Evolutionary conservation across 176 grass and related monocot species (phyloP).

Genomic region (Bothriochloa decipiens): DNA sequence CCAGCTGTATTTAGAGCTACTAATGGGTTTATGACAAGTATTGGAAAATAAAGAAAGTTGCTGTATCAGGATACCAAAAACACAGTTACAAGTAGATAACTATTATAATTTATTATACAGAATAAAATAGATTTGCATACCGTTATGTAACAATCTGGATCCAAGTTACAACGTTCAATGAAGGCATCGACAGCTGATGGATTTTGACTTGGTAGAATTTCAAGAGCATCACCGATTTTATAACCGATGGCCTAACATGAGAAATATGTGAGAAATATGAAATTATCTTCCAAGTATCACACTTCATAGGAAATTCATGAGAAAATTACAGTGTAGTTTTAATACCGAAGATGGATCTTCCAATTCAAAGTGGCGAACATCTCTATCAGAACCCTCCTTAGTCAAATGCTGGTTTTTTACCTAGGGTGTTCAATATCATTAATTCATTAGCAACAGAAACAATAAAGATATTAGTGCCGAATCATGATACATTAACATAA

Average conservation of each 20-base stretch:
- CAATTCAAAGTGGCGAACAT: slow-evolving; percentile 86
- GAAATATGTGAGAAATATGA: not conserved
- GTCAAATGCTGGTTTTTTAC: slow-evolving; percentile 61
- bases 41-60: slow-evolving; percentile 11
- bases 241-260: slow-evolving; percentile 68
- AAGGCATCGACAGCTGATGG: slow-evolving; percentile 73
- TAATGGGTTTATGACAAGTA: not conserved
- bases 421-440: slow-evolving; percentile 22
- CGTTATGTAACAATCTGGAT: slow-evolving; percentile 83
- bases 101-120: slow-evolving; percentile 10
- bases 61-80: not conserved
- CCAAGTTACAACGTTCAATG: slow-evolving; percentile 82
- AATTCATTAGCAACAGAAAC: slow-evolving; percentile 14
- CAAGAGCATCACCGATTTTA: slow-evolving; percentile 74
- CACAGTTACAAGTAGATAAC: slow-evolving; percentile 7
- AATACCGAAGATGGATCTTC: slow-evolving; percentile 72
- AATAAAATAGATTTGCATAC: slow-evolving; percentile 56
- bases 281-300: slow-evolving; percentile 12
- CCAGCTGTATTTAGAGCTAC: slow-evolving; percentile 22
- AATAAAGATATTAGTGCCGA: slow-evolving; percentile 1
- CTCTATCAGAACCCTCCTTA: slow-evolving; percentile 63
- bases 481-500: slow-evolving; percentile 19
- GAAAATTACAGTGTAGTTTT: slow-evolving; percentile 28
- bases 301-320: not conserved
- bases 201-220: slow-evolving; percentile 84